Evolutionary conservation across 179 eudicot genomes (phyloP), one percentile per base, ranked within the genome.

Genomic region (Patellifolia procumbens): DNA sequence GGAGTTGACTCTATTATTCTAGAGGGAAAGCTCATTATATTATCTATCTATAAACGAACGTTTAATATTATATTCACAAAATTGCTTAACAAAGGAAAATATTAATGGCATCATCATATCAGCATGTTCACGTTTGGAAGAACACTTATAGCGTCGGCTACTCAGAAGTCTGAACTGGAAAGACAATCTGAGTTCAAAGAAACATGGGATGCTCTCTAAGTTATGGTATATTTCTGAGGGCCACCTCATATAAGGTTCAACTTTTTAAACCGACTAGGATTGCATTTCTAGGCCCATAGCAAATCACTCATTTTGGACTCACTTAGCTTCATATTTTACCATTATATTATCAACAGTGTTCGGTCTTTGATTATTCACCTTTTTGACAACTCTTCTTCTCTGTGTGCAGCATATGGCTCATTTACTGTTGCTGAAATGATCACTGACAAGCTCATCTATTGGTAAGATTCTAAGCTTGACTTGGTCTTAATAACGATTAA

Each of bases 331-430:
- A 34, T 66, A 53, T 34, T 62, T 29, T n/a, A n/a, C n/a, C 70
- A 10, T 62, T 26, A 9, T 52, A 62, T 39, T 43, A 16, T 61
- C 15, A 37, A 26, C 15, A 13, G 19, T 69, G 26, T 53, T 17
- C 61, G 26, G 19, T 75, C 37, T 61, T 55, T 17, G 7, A 74
- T 65, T 32, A 35, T 20, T 68, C 58, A 1, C 24, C 55, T 22
- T 45, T 73, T 51, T 75, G 45, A 76, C 68, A 37, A 68, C 13
- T 29, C 0, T 53, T 78, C 32, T 49, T 76, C 67, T 59, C 20
- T 28, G 20, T 61, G 8, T 93, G 91, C 93, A 96, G 99, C 96
- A 31, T 95, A 87, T 81, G 99, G 98, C 59, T 89, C 97, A 63
- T 96, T 96, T 78, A 90, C 87, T 62, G 28, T 96, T 64, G 94